Evolutionary conservation across 768 basidiomycete genomes (phyloP).

Genomic region (Russula lepida): DNA sequence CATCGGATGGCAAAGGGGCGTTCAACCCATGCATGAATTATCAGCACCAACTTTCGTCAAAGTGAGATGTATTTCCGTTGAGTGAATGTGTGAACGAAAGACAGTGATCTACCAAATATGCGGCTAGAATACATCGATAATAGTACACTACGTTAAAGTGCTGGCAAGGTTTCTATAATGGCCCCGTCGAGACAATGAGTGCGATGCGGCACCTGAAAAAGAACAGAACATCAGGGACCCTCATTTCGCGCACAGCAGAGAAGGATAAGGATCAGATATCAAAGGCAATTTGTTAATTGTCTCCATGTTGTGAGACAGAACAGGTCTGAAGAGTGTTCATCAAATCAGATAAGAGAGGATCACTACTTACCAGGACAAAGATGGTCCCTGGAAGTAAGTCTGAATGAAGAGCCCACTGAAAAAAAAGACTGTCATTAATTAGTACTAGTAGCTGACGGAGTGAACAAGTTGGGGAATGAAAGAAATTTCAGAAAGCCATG

Average conservation of each 20-base stretch:
- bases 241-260: not conserved
- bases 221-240: not conserved
- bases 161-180: not conserved
- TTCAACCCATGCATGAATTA: not conserved
- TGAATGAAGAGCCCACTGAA: not conserved
- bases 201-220: not conserved
- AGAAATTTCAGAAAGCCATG: constrained; percentile 54
- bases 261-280: constrained; percentile 21
- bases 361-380: constrained; percentile 8
- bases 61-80: not conserved
- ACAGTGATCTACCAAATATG: constrained; percentile 6
- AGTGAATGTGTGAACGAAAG: not conserved
- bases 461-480: constrained; percentile 13
- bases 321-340: constrained; percentile 60
- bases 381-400: too few species aligned
- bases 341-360: constrained; percentile 25
- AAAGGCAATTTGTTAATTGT: constrained; percentile 50
- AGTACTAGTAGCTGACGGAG: constrained; percentile 7
- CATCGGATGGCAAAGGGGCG: not conserved
- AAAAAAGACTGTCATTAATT: constrained; percentile 17
- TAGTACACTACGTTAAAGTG: not conserved
- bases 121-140: constrained; percentile 13
- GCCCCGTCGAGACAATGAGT: not conserved
- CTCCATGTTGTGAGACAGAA: constrained; percentile 50
- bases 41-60: not conserved